Evolutionary conservation across 106 monocot genomes (phyloP).

Genomic region (Apostasia shenzhenica): DNA sequence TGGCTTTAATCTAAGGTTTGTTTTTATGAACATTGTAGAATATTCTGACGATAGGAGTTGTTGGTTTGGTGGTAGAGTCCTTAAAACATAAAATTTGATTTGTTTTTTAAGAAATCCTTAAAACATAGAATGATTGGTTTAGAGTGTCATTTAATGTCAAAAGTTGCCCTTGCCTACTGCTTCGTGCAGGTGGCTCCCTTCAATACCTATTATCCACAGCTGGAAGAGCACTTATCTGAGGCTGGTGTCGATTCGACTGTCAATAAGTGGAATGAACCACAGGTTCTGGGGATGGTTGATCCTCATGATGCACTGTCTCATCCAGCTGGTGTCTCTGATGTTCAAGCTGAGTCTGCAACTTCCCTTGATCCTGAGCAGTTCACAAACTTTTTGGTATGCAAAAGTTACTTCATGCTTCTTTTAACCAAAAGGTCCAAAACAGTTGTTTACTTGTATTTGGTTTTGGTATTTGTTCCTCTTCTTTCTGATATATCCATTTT

Average conservation of each 20-base stretch:
- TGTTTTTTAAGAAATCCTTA: too few relatives aligned
- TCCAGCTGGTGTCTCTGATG: conserved; percentile 62
- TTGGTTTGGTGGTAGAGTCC: too few relatives aligned
- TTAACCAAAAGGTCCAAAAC: neutral
- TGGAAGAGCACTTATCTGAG: conserved; percentile 52
- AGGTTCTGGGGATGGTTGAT: conserved; percentile 63
- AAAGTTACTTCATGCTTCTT: neutral
- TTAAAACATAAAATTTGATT: too few relatives aligned
- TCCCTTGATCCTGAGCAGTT: conserved; percentile 66
- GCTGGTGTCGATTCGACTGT: conserved; percentile 35
- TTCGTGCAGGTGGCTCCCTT: conserved; percentile 52
- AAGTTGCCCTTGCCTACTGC: neutral
- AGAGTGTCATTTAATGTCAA: neutral
- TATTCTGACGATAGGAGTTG: too few relatives aligned
- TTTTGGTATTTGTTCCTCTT: neutral
- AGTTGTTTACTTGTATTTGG: too few relatives aligned
- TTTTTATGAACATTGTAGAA: too few relatives aligned
- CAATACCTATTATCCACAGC: conserved; percentile 51
- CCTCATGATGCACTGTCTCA: conserved; percentile 70
- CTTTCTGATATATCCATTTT: too few relatives aligned
- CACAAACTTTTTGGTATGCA: conserved; percentile 46
- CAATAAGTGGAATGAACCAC: conserved; percentile 57
- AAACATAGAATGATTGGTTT: too few relatives aligned
- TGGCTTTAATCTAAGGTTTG: neutral
- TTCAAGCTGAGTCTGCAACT: conserved; percentile 57